Percentiles rank a stretch among this genome's conserved stretches.
phyloP scores from a whole-genome alignment of 441 rosid genomes.

The Adansonia grandidieri region DNA sequence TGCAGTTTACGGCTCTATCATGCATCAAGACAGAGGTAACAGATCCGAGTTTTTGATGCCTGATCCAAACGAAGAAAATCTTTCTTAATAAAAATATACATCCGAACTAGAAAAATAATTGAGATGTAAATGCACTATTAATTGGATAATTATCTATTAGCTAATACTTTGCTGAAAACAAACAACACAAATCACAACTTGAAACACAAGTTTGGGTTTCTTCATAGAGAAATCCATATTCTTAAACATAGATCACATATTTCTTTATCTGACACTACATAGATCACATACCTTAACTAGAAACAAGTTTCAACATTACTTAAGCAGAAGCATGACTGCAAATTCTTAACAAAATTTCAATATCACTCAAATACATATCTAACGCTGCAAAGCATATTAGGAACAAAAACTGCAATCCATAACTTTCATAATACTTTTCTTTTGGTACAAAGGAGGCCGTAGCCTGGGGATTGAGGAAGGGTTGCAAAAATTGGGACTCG shows the following conservation, averaged over 20 bases:
- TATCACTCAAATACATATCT: not conserved
- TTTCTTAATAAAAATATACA: not conserved
- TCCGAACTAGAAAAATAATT: slow-evolving; percentile 8
- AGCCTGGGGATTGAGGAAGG: no score
- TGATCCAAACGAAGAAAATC: slow-evolving; percentile 29
- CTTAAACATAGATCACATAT: not conserved
- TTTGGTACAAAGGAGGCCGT: no score
- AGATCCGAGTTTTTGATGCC: slow-evolving; percentile 27
- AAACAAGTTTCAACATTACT: not conserved
- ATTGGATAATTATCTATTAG: not conserved
- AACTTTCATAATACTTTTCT: not conserved
- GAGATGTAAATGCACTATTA: not conserved
- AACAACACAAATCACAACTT: not conserved
- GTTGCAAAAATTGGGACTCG: no score
- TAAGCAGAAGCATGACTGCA: not conserved
- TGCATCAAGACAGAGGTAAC: slow-evolving; percentile 12
- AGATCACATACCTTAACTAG: not conserved
- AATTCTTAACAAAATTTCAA: not conserved
- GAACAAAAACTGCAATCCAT: not conserved
- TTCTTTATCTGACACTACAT: no score
- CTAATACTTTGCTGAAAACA: slow-evolving; percentile 11
- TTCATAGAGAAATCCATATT: slow-evolving; percentile 8
- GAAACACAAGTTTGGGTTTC: not conserved
- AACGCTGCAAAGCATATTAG: not conserved
- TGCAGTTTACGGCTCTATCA: slow-evolving; percentile 22